These are phyloP conservation scores for Cordyceps cateniannulata DNA, from an alignment of 2,329 filamentous ascomycete genomes.

Conservation along the genomic window DNA sequence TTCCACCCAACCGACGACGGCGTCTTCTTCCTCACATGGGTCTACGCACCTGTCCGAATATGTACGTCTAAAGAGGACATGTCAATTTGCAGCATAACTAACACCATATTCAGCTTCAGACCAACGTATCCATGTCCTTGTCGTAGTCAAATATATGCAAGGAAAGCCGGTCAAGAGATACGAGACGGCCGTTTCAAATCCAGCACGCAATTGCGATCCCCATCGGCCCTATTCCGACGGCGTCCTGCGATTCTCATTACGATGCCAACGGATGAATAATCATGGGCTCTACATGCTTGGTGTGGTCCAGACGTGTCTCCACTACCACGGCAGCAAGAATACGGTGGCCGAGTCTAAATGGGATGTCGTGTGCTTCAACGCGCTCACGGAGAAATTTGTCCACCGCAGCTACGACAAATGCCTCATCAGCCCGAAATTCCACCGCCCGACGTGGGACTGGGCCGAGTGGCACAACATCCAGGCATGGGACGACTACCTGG, in stretches of 20 bases:
- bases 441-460: conserved; percentile 12
- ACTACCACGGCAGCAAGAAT: conserved; percentile 2
- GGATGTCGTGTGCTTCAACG: conserved; percentile 11
- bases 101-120: not conserved
- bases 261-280: conserved; percentile 10
- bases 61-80: not conserved
- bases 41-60: not conserved
- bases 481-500: conserved; percentile 13
- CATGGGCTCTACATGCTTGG: conserved; percentile 10
- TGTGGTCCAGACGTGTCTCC: conserved; percentile 2
- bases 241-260: conserved; percentile 8
- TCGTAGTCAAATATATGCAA: conserved; percentile 5
- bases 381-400: conserved; percentile 5
- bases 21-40: conserved; percentile 1
- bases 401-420: conserved; percentile 4
- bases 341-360: not conserved
- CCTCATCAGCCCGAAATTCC: conserved; percentile 8
- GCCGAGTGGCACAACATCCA: conserved; percentile 11
- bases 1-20: conserved; percentile 1
- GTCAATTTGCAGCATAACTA: not conserved
- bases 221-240: not conserved
- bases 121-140: conserved; percentile 4
- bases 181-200: conserved; percentile 4
- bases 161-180: conserved; percentile 1
- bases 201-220: not conserved